These are phyloP conservation scores for Mucor sp. DNA, from an alignment of 371 early-diverging fungal species.

Conservation along the genomic window DNA sequence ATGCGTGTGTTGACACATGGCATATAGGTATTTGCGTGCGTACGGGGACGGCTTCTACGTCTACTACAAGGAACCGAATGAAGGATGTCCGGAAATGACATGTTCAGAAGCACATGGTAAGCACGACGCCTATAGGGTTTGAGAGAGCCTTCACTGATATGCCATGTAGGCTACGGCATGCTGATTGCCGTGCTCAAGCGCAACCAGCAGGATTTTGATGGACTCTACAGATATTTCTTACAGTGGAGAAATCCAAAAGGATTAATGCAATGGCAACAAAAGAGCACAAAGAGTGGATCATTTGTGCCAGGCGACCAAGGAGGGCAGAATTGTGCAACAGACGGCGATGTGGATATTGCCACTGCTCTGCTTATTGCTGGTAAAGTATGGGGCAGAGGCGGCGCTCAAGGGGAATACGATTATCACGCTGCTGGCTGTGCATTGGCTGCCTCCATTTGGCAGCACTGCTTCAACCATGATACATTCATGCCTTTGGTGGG, in stretches of 20 bases:
- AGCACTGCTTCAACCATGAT: slow-evolving; percentile 57
- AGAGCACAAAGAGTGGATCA: slow-evolving; percentile 26
- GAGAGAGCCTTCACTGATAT: background rate
- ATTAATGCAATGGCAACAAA: slow-evolving; percentile 70
- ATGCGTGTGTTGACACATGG: background rate
- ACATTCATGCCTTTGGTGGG: slow-evolving; percentile 63
- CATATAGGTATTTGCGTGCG: slow-evolving; percentile 46
- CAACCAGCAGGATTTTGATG: slow-evolving; percentile 65
- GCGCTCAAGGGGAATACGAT: slow-evolving; percentile 49
- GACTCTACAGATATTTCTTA: slow-evolving; percentile 56
- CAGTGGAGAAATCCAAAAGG: slow-evolving; percentile 58
- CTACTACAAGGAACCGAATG: slow-evolving; percentile 51
- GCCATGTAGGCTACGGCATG: slow-evolving; percentile 60
- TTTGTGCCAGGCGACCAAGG: slow-evolving; percentile 56
- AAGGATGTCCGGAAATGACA: slow-evolving; percentile 43
- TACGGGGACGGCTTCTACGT: slow-evolving; percentile 48
- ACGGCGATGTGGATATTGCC: slow-evolving; percentile 66
- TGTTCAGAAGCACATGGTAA: slow-evolving; percentile 58
- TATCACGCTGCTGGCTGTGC: slow-evolving; percentile 50
- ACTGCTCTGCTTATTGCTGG: slow-evolving; percentile 61
- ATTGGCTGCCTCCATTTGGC: slow-evolving; percentile 51
- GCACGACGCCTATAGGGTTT: too few species aligned
- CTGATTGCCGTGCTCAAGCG: slow-evolving; percentile 60
- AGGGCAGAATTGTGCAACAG: slow-evolving; percentile 61
- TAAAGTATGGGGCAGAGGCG: slow-evolving; percentile 59